Evolutionary conservation across 805 yeast species (phyloP), one percentile per base, ranked within the genome.

Genomic region (Yarrowia sp.): DNA sequence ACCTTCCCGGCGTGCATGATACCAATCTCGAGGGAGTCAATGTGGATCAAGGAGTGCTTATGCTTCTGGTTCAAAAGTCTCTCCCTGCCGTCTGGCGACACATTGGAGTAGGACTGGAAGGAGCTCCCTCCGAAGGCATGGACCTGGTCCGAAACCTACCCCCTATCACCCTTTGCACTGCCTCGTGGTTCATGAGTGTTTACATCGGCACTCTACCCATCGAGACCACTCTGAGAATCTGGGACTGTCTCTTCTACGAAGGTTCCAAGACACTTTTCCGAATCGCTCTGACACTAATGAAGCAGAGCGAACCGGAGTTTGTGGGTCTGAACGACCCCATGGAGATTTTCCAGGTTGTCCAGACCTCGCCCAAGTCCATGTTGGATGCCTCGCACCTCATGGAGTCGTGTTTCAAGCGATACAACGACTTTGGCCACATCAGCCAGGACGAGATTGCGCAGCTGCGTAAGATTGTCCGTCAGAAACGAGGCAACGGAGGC

Each of bases 131-230:
- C 32, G 52, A 45, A 61, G 67, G 56, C 38, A 48, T 63, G 49
- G 61, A 65, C 16, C 79, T 91, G 70, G 82, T 94, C 41, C 83
- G 86, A 15, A 88, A 89, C 72, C 79, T 93, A 53, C 98, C 99
- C 0, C 97, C 98, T 1, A 85, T 95, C 4, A 90, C 97, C 0
- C 82, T 95, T 56, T 95, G 97, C 72, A 95, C 98, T 0, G 94
- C 97, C 0, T 88, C 97, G 68, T 95, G 99, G 99, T 95, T 95
- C 76, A 94, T 95, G 98, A 90, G 97, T 74, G 85, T 91, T n/a
- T 95, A 90, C 78, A 92, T 95, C 43, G 97, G 97, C 0, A 87
- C 89, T 0, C 78, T 95, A 35, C 99, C 99, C 0, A 86, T 92
- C 26, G 98, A 95, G 75, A 86, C 96, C 0, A 89, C 92, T 9